Base-by-base conservation (phyloP, 768 basidiomycete species). In the Hericium coralloides region DNA sequence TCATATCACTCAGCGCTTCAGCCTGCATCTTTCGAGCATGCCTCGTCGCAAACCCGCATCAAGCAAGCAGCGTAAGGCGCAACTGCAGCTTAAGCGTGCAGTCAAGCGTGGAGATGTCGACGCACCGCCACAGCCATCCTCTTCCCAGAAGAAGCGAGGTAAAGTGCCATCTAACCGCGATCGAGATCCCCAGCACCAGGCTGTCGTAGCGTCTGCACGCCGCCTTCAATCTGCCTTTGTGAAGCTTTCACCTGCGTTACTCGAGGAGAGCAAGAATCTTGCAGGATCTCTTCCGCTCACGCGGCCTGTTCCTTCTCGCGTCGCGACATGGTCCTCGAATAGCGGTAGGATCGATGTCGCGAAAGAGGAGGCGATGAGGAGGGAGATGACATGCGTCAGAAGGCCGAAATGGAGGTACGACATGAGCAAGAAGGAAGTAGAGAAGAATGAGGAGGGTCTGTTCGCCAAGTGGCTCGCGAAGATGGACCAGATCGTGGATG, bases 381-480 rank as follows among this genome's bases (percentile, higher is more conserved):
- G 45, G 58, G 23, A 52, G 39, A 55, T 81, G 59, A 67, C 66
- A 12, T 76, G 77, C 64, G 91, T 91, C 17, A 80, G 72, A 60
- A 68, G 95, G 57, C 94, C 95, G 3, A 92, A 87, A 68, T 97
- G 94, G 90, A 75, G 80, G 18, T 91, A 83, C 67, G 85, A 89
- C 22, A 88, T 89, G 84, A 78, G 84, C 41, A 98, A 95, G 74
- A 82, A 79, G 22, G 89, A 94, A 70, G 85, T 98, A 15, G 93
- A 98, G 65, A 77, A 75, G 54, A 97, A 95, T 66, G 95, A 98
- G 70, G 89, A 92, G 65, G 91, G 85, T 0, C 49, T 84, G 39
- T 95, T 92, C 72, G 78, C 72, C 55, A 86, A 84, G 66, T 97
- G 94, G 92, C 72, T 92, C 18, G 68, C 72, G 4, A 73, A 81